Evolutionary conservation across 2,329 filamentous ascomycete genomes (phyloP), one percentile per base, ranked within the genome.

Genomic region (Ophiocordyceps unilateralis): DNA sequence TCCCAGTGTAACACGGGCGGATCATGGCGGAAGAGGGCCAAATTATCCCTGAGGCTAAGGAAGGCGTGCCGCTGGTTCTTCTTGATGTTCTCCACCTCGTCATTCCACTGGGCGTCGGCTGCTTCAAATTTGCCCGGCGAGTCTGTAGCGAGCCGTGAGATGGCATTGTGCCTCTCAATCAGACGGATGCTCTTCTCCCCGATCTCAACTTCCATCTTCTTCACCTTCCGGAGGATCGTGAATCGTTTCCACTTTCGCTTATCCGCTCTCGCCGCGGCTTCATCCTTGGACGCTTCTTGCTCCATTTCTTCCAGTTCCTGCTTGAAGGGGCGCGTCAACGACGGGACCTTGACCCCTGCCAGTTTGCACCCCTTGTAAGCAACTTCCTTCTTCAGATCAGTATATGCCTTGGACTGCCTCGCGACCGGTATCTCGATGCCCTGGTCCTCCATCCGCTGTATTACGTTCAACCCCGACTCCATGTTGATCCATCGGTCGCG

Each of bases 1-100:
- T 93, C 85, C 76, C 79, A 88, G 22, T 67, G 52, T 4, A 89
- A 58, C 1, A 69, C 51, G 0, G 76, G 71, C 1, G 68, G 64
- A 0, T 65, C 51, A 57, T 69, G 64, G 41, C 61, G 56, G 51
- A 70, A 65, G 15, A 70, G 49, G 48, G 73, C 70, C 39, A 68
- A 56, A 52, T 78, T 75, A 51, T 83, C 77, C 24, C 65, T 62
- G 40, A 61, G 51, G 24, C 61, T 55, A 20, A 53, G 45, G 50
- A 66, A 67, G 43, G 65, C 60, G 26, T 55, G 55, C 22, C 52
- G 49, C 10, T 50, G 45, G 50, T 55, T 59, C 44, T 56, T 58
- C 43, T 59, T 55, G 34, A 62, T 45, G 26, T 48, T 48, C 28
- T 53, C 52, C 22, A 71, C 43, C 2, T 50, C 49, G 3, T 49